These are phyloP conservation scores for Lunularia cruciata DNA, from an alignment of 225 moss, liverwort and hornwort species.

Conservation along the genomic window DNA sequence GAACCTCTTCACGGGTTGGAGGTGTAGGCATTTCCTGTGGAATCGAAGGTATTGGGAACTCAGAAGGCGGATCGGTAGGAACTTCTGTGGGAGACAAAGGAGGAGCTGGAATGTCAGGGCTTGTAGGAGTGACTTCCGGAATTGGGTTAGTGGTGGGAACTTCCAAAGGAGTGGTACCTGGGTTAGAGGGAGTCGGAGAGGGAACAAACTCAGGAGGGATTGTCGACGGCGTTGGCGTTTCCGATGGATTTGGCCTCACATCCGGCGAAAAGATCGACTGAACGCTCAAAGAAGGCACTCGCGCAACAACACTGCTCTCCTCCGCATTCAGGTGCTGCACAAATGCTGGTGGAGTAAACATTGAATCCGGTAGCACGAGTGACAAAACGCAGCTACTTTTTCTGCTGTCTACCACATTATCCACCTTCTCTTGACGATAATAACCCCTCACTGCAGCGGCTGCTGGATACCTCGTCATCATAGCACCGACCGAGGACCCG, in stretches of 20 bases:
- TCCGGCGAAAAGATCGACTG: slow-evolving; percentile 30
- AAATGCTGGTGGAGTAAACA: neutral
- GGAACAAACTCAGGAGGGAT: neutral
- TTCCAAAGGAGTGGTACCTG: slow-evolving; percentile 23
- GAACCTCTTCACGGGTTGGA: slow-evolving; percentile 28
- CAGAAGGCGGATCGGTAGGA: slow-evolving; percentile 24
- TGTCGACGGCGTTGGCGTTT: slow-evolving; percentile 20
- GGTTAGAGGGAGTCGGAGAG: slow-evolving; percentile 2
- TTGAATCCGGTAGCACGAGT: neutral
- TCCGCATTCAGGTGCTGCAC: slow-evolving; percentile 1
- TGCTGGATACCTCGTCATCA: neutral
- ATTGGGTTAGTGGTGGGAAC: slow-evolving; percentile 28
- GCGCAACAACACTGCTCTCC: neutral
- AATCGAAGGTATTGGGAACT: slow-evolving; percentile 35
- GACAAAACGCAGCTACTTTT: neutral
- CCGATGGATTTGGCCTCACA: slow-evolving; percentile 16
- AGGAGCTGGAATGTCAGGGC: slow-evolving; percentile 25
- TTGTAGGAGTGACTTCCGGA: slow-evolving; percentile 33
- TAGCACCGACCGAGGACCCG: neutral
- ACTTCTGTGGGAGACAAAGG: slow-evolving; percentile 22
- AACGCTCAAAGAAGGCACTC: slow-evolving; percentile 16
- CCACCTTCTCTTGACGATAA: neutral
- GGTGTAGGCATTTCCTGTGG: slow-evolving; percentile 33
- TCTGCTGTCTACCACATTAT: neutral
- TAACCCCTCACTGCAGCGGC: slow-evolving; percentile 1